Evolutionary conservation across 2,329 filamentous ascomycete genomes (phyloP).

Genomic region (Pseudopyricularia javanii): DNA sequence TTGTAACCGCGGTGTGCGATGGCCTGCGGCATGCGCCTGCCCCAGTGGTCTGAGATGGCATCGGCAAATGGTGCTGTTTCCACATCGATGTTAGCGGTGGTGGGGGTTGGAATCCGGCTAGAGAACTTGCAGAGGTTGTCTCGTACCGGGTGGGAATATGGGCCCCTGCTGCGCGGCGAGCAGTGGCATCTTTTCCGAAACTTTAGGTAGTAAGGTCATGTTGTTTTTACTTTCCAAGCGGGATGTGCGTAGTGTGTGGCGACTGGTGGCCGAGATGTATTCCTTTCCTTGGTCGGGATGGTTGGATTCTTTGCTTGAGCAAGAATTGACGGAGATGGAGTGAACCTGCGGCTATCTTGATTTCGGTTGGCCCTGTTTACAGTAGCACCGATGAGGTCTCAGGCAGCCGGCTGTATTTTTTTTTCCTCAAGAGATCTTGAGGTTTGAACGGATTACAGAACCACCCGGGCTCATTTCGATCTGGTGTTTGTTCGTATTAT

Average conservation of each 20-base stretch:
- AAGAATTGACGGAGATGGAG: no score
- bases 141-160: constrained; percentile 2
- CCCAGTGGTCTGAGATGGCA: not conserved
- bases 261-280: not conserved
- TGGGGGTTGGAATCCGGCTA: not conserved
- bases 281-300: not conserved
- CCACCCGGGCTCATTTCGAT: not conserved
- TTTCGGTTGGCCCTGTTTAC: not conserved
- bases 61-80: not conserved
- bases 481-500: not conserved
- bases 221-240: not conserved
- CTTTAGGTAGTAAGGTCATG: not conserved
- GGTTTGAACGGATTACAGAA: not conserved
- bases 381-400: no score
- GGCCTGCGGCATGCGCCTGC: constrained; percentile 44
- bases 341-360: not conserved
- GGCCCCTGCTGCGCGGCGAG: not conserved
- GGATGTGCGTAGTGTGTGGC: not conserved
- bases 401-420: no score
- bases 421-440: not conserved
- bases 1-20: constrained; percentile 76
- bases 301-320: not conserved
- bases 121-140: not conserved
- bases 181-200: constrained; percentile 1
- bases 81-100: not conserved